These are phyloP conservation scores for Clarireedia homoeocarpa DNA, from an alignment of 2,329 filamentous ascomycete genomes.

Conservation along the genomic window DNA sequence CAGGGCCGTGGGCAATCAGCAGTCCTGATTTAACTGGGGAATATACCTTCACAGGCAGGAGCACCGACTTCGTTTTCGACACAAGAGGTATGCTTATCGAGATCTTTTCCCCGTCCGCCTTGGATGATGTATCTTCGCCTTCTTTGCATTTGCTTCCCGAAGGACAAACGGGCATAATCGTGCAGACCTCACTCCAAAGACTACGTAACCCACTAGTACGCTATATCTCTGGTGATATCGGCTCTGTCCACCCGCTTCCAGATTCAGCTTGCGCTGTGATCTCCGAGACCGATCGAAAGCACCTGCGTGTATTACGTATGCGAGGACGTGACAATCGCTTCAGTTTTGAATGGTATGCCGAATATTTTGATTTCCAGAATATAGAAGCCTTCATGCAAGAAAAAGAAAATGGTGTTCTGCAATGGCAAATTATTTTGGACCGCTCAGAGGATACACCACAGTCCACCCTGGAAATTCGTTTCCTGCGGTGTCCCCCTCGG, in stretches of 20 bases:
- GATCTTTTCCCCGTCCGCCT: neutral
- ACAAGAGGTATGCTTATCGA: neutral
- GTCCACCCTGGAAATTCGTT: neutral
- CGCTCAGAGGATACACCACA: neutral
- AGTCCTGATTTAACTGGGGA: neutral
- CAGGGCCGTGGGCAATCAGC: neutral
- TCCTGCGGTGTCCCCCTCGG: neutral
- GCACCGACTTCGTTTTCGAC: neutral
- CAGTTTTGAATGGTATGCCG: neutral
- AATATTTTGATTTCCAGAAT: neutral
- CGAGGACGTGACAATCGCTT: neutral
- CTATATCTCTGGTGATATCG: neutral
- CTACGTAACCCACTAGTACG: neutral
- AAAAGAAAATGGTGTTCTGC: neutral
- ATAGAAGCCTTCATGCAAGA: neutral
- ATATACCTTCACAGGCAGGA: neutral
- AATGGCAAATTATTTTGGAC: neutral
- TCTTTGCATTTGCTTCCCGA: neutral
- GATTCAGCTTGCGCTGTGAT: neutral
- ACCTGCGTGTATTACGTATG: neutral
- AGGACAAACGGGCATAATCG: neutral
- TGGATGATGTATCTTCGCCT: neutral
- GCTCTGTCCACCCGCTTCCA: neutral
- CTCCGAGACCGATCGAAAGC: neutral
- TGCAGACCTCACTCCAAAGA: neutral